Conservation (phyloP, 345 rosid species). For the Corchorus olitorius region DNA sequence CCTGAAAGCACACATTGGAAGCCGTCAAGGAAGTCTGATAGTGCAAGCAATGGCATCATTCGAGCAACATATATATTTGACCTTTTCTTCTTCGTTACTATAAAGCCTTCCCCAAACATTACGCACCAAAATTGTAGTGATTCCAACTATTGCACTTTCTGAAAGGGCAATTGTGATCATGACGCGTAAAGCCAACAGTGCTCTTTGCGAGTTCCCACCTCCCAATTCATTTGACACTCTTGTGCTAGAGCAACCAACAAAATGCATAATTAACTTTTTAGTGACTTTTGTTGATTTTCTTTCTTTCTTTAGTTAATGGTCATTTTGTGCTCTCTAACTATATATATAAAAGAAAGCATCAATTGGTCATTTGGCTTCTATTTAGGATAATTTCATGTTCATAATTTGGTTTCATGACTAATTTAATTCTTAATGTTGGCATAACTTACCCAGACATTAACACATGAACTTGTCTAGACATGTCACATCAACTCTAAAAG, state of each 20-base stretch:
- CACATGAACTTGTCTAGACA: too few species aligned
- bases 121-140: conserved; percentile 38
- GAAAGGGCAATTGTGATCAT: conserved; percentile 44
- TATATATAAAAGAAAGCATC: too few species aligned
- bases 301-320: too few species aligned
- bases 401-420: too few species aligned
- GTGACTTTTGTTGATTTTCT: too few species aligned
- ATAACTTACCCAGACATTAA: too few species aligned
- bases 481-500: too few species aligned
- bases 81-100: conserved; percentile 48
- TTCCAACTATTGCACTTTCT: conserved; percentile 48
- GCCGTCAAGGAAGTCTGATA: conserved; percentile 48
- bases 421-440: too few species aligned
- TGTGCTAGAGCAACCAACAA: conserved; percentile 20
- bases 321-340: too few species aligned
- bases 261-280: too few species aligned
- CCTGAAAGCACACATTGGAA: conserved; percentile 56
- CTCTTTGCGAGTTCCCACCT: conserved; percentile 29
- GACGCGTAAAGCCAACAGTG: conserved; percentile 41
- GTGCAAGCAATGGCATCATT: conserved; percentile 51
- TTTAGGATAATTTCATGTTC: too few species aligned
- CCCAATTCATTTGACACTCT: conserved; percentile 47
- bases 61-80: conserved; percentile 38
- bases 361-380: too few species aligned
- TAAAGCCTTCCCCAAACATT: conserved; percentile 51